Evolutionary conservation across 768 basidiomycete genomes (phyloP).

Genomic region (Lactarius tabidus): DNA sequence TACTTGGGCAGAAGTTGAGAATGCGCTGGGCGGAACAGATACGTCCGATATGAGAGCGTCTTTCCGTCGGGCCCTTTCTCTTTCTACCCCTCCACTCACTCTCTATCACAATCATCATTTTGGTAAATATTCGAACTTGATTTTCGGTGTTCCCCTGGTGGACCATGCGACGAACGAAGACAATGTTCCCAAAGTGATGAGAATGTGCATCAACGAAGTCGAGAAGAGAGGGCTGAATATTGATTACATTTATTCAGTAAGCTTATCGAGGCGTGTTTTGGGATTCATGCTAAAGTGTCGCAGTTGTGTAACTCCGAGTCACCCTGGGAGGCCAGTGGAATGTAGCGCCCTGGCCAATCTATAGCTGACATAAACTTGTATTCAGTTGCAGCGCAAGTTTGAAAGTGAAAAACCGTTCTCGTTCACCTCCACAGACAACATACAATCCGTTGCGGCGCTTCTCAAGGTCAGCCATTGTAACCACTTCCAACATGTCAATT

Average conservation of each 20-base stretch:
- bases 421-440: not conserved
- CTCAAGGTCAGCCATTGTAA: not conserved
- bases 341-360: not conserved
- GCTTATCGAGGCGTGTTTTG: not conserved
- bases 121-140: not conserved
- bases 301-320: not conserved
- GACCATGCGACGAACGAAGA: not conserved
- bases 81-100: not conserved
- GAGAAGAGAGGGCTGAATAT: not conserved
- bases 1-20: not conserved
- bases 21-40: not conserved
- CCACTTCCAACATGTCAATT: not conserved
- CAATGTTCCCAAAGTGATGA: not conserved
- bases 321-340: not conserved
- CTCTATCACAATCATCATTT: not conserved
- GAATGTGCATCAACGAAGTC: not conserved
- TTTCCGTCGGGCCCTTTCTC: not conserved
- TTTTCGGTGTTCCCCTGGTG: not conserved
- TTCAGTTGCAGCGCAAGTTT: not conserved
- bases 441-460: not conserved
- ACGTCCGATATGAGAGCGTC: not conserved
- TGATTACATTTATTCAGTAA: not conserved
- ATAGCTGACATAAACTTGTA: not conserved
- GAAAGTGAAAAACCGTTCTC: not conserved
- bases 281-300: not conserved